Percentiles rank a stretch among this genome's conserved stretches.
phyloP scores from a whole-genome alignment of 805 yeast species.

The Kluyveromyces dobzhanskii region DNA sequence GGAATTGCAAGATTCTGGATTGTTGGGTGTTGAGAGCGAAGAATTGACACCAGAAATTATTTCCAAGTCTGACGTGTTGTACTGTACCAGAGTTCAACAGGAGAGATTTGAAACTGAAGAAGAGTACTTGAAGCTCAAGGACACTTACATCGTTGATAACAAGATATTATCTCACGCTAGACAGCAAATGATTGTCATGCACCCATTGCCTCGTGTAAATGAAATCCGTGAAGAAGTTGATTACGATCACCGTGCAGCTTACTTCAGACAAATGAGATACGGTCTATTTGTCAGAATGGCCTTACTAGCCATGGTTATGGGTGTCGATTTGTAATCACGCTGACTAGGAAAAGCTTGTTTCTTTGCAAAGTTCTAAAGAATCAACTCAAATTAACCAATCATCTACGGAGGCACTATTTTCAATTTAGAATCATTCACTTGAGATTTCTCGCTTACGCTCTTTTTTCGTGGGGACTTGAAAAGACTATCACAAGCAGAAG shows the following conservation, averaged over 20 bases:
- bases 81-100: constrained; percentile 97
- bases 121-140: constrained; percentile 83
- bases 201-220: constrained; percentile 94
- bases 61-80: constrained; percentile 85
- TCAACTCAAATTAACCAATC: neutral
- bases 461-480: constrained; percentile 5
- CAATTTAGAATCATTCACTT: too few relatives aligned
- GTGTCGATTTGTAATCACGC: constrained; percentile 59
- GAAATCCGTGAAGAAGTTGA: constrained; percentile 98
- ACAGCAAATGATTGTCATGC: constrained; percentile 98
- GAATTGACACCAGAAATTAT: constrained; percentile 77
- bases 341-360: neutral
- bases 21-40: constrained; percentile 67
- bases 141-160: constrained; percentile 88
- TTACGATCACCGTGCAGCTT: constrained; percentile 98
- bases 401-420: too few relatives aligned
- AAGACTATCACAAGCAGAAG: too few relatives aligned
- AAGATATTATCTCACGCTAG: constrained; percentile 85
- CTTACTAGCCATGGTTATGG: constrained; percentile 92
- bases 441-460: too few relatives aligned
- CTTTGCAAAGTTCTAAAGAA: neutral
- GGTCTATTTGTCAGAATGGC: constrained; percentile 99
- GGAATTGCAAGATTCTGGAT: constrained; percentile 55
- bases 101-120: constrained; percentile 77
- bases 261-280: constrained; percentile 98